Conservation (phyloP, 2,329 filamentous ascomycete species). For the Diaporthe sp. region DNA sequence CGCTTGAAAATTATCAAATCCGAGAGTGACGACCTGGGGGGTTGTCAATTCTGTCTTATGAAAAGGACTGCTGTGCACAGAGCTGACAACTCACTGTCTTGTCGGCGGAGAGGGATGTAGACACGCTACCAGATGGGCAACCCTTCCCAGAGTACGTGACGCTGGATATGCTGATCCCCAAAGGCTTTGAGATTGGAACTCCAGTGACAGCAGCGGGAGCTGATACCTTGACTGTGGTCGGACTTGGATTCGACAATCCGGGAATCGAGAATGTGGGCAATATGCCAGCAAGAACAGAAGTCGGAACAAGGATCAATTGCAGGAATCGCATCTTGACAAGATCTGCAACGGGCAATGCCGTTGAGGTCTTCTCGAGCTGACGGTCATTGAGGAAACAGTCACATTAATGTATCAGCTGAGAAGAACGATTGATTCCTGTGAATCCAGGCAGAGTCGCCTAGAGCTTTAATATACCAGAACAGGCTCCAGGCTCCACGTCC, state of each 20-base stretch:
- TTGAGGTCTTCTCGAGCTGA: too few species aligned
- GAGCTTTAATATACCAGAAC: not conserved
- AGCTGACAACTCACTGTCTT: conserved; percentile 11
- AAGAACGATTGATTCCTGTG: not conserved
- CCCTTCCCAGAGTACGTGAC: conserved; percentile 39
- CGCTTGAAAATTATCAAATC: conserved; percentile 42
- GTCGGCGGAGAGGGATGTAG: conserved; percentile 38
- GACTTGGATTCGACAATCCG: not conserved
- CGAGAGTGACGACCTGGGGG: conserved; percentile 37
- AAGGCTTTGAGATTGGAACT: conserved; percentile 10
- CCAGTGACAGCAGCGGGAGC: not conserved
- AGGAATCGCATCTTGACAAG: not conserved
- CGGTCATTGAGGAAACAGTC: too few species aligned
- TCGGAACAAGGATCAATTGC: not conserved
- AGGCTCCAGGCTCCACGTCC: not conserved
- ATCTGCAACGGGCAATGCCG: not conserved
- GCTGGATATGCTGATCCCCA: conserved; percentile 38
- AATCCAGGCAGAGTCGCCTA: too few species aligned
- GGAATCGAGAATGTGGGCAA: conserved; percentile 1
- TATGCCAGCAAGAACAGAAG: conserved; percentile 3
- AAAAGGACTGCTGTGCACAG: too few species aligned
- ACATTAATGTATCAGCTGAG: not conserved
- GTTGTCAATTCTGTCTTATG: not conserved
- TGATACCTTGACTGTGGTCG: not conserved
- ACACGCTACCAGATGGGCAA: conserved; percentile 39